Conservation (phyloP, 768 basidiomycete species). For the Flagelloscypha sp. region DNA sequence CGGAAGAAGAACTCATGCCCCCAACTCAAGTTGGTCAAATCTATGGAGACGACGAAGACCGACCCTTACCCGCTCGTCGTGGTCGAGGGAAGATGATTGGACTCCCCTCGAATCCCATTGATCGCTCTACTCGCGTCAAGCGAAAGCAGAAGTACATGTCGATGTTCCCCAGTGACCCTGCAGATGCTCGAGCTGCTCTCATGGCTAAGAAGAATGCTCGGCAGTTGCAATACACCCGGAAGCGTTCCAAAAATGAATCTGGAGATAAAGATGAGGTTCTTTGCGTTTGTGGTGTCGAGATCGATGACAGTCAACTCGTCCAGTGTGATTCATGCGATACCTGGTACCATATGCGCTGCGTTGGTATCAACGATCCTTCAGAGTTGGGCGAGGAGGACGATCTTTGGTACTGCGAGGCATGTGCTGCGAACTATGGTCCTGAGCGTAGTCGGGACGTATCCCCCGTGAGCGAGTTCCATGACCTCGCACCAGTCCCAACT, state of each 20-base stretch:
- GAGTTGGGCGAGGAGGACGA: slow-evolving; percentile 73
- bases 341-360: slow-evolving; percentile 79
- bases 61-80: slow-evolving; percentile 22
- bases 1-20: slow-evolving; percentile 25
- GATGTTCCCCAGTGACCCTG: slow-evolving; percentile 64
- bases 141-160: slow-evolving; percentile 24
- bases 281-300: slow-evolving; percentile 60
- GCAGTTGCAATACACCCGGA: slow-evolving; percentile 46
- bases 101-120: slow-evolving; percentile 33
- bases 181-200: slow-evolving; percentile 67
- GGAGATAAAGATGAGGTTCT: slow-evolving; percentile 37
- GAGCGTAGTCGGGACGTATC: too few relatives aligned
- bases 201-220: slow-evolving; percentile 66
- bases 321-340: slow-evolving; percentile 75
- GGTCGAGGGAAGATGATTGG: slow-evolving; percentile 60
- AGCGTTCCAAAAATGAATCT: slow-evolving; percentile 27
- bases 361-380: slow-evolving; percentile 55
- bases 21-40: slow-evolving; percentile 20
- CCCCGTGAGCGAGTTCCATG: slow-evolving; percentile 20
- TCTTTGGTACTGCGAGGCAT: slow-evolving; percentile 65
- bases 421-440: too few relatives aligned
- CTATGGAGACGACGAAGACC: slow-evolving; percentile 22
- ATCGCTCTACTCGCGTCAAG: slow-evolving; percentile 10
- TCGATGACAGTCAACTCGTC: slow-evolving; percentile 70
- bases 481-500: slow-evolving; percentile 56